Evolutionary conservation across 208 protist species (phyloP).

Genomic region (Leishmania major): DNA sequence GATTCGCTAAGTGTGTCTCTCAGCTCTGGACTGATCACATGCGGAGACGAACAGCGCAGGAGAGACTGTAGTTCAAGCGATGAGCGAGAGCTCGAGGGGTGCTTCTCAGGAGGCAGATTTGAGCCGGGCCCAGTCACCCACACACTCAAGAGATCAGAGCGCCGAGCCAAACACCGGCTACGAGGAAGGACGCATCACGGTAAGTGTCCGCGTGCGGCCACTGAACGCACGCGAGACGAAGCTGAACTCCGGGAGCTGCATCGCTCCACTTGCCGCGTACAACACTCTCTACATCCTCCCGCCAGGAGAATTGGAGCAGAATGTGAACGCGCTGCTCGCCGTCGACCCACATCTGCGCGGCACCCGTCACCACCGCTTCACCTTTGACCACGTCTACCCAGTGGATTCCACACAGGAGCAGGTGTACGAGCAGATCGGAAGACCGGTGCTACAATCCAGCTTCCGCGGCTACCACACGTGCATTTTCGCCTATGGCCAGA

Average conservation of each 20-base stretch:
- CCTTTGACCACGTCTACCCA: constrained; percentile 79
- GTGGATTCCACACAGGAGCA: constrained; percentile 58
- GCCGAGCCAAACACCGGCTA: constrained; percentile 13
- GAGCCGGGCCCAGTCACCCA: not conserved
- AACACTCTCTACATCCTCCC: constrained; percentile 56
- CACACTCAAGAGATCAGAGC: not conserved
- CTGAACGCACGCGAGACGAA: constrained; percentile 59
- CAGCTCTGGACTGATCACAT: not conserved
- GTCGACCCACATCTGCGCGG: constrained; percentile 16
- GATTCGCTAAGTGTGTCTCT: not conserved
- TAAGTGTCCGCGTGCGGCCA: constrained; percentile 77
- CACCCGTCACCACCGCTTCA: constrained; percentile 51
- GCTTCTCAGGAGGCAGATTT: not conserved
- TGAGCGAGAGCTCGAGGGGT: not conserved
- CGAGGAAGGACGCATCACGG: constrained; percentile 76
- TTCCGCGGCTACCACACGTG: constrained; percentile 90
- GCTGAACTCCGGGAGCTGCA: constrained; percentile 22
- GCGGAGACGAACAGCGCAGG: not conserved
- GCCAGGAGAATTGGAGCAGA: constrained; percentile 3
- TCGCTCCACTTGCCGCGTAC: constrained; percentile 44
- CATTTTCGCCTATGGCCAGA: constrained; percentile 94
- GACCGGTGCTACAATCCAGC: constrained; percentile 83
- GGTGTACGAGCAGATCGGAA: constrained; percentile 90
- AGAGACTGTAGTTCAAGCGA: not conserved
- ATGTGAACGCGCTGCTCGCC: constrained; percentile 12